phyloP scores from a whole-genome alignment of 306 rosid genomes.

The Cicer bijugum region DNA sequence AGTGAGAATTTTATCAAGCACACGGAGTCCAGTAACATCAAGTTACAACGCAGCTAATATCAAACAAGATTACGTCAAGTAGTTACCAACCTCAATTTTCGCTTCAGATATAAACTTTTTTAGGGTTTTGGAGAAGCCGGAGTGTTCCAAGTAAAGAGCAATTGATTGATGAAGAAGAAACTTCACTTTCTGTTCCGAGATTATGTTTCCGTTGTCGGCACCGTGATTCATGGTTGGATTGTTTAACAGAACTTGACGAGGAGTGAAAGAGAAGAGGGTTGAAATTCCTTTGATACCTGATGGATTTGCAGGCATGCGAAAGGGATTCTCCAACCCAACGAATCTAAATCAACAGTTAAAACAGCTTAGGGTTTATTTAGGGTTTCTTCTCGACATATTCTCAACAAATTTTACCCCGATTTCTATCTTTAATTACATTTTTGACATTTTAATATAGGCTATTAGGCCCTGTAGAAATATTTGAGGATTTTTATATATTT shows the following conservation, averaged over 20 bases:
- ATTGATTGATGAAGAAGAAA: slow-evolving; percentile 63
- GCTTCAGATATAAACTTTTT: slow-evolving; percentile 77
- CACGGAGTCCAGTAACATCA: neutral
- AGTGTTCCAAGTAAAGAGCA: slow-evolving; percentile 58
- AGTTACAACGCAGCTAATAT: neutral
- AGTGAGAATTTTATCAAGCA: neutral
- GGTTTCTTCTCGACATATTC: neutral
- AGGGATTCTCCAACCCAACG: slow-evolving; percentile 12
- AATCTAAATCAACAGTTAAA: neutral
- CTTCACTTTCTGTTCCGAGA: slow-evolving; percentile 43
- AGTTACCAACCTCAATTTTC: slow-evolving; percentile 53
- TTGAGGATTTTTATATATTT: too few relatives aligned
- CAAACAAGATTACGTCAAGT: neutral
- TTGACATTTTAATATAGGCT: neutral
- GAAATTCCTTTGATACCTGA: slow-evolving; percentile 41
- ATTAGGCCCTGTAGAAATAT: neutral
- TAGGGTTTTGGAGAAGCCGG: slow-evolving; percentile 72
- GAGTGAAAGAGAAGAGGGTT: slow-evolving; percentile 60
- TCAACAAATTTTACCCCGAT: neutral
- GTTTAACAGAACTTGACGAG: slow-evolving; percentile 71
- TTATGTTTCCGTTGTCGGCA: slow-evolving; percentile 25
- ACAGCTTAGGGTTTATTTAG: slow-evolving; percentile 30
- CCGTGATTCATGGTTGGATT: slow-evolving; percentile 52
- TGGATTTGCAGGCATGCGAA: slow-evolving; percentile 62
- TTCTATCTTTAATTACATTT: neutral